A percentile compares a stretch with the other conserved stretches of the same genome.
Conservation (phyloP, 1,284 basidiomycete genomes). For the Ustilago trichophora region DNA sequence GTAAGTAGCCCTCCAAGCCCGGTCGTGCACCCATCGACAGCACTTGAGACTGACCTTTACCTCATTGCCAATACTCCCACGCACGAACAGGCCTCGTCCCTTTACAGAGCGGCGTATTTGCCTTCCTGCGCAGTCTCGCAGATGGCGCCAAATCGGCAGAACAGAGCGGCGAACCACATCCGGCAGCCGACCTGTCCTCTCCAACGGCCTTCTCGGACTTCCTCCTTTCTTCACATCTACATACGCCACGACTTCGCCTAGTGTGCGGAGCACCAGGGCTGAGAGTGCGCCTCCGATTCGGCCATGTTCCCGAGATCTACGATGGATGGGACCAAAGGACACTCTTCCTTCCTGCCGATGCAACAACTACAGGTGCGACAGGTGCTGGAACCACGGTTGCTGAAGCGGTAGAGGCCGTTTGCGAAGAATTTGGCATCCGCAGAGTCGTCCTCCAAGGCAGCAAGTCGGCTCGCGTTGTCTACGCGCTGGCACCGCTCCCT, state of each 20-base stretch:
- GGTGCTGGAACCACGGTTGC: conserved; percentile 32
- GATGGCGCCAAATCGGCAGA: conserved; percentile 77
- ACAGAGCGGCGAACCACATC: conserved; percentile 81
- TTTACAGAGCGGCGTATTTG: conserved; percentile 26
- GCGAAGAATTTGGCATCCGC: conserved; percentile 77
- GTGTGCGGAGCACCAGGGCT: conserved; percentile 74
- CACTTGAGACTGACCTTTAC: no score
- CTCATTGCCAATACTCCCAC: no score
- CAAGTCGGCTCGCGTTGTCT: conserved; percentile 65
- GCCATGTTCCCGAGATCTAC: conserved; percentile 79
- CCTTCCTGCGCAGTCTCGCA: conserved; percentile 73
- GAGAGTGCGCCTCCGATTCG: conserved; percentile 72
- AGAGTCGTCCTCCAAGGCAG: conserved; percentile 68
- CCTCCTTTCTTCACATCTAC: conserved; percentile 76
- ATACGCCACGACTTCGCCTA: conserved; percentile 75
- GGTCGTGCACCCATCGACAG: background rate
- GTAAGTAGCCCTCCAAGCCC: background rate
- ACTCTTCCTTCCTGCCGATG: conserved; percentile 49
- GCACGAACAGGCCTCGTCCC: conserved; percentile 14
- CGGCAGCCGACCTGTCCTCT: conserved; percentile 73
- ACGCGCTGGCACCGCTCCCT: conserved; percentile 46
- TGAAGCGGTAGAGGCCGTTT: conserved; percentile 69
- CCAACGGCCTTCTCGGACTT: conserved; percentile 71
- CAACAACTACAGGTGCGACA: conserved; percentile 15
- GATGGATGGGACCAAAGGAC: conserved; percentile 68